Evolutionary conservation across 2,329 filamentous ascomycete genomes (phyloP), one percentile per base, ranked within the genome.

Genomic region (Sporothrix phasma): DNA sequence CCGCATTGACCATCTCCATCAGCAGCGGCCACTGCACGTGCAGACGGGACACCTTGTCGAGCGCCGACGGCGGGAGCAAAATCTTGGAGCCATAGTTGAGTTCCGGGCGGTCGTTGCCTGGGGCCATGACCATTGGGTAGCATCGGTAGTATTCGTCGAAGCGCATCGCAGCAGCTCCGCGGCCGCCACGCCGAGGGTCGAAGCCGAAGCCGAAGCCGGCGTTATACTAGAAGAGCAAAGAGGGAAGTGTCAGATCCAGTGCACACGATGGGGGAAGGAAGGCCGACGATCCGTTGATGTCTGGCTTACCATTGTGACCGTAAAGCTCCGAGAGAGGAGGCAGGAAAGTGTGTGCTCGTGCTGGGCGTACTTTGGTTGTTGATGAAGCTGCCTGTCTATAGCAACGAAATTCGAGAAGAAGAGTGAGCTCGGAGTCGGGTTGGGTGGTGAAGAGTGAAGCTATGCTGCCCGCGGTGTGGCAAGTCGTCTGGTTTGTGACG

Each of bases 81-180:
- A 99, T 93, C 80, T 99, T 99, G 76, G 93, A 95, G 69, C 94
- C 94, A 73, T 94, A 92, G 80, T 97, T 97, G 67, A 96, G 87
- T 69, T 92, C 88, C 61, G 90, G 88, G 69, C 94, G 85, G 71
- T 97, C 92, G 43, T 90, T 85, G 2, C 93, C 92, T 13, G 92
- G 91, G 67, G 96, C 86, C 92, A 99, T 97, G 71, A 88, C 87
- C 71, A 97, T 84, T 49, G 94, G 94, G 73, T 97, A 99, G 80
- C 92, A 97, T 72, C 94, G 88, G 78, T 97, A 97, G 79, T 96
- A 97, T 76, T 99, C 94, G 76, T 99, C 93, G 79, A 99, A 99
- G 66, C 92, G 90, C 71, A 91, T 89, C 62, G 79, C 70, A 77
- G 80, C 71, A 74, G 80, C 75, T 62, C 80, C 76, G 65, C 81